These are phyloP conservation scores for Cladosporium sp. DNA, from an alignment of 2,329 filamentous ascomycete genomes.

Conservation along the genomic window DNA sequence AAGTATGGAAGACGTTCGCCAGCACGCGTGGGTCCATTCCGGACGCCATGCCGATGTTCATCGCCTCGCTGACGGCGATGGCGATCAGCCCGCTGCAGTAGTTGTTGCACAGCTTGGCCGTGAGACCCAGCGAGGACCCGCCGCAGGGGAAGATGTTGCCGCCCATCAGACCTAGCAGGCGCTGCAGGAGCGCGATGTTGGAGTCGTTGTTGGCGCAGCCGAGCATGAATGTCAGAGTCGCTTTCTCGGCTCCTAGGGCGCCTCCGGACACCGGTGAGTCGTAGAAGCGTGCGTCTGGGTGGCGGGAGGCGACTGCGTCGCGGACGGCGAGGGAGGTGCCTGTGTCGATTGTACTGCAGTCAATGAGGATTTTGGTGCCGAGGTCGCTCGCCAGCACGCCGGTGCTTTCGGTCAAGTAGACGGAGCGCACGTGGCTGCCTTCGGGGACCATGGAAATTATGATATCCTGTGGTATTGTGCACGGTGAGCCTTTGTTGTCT, in stretches of 20 bases:
- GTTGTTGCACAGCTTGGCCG: conserved; percentile 59
- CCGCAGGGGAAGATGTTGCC: conserved; percentile 53
- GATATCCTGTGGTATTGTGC: conserved; percentile 36
- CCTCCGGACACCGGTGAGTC: conserved; percentile 53
- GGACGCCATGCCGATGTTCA: conserved; percentile 57
- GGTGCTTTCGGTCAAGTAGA: conserved; percentile 44
- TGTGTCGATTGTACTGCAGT: conserved; percentile 55
- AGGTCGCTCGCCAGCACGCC: conserved; percentile 42
- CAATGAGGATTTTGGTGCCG: conserved; percentile 46
- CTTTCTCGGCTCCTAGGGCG: conserved; percentile 49
- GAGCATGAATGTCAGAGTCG: conserved; percentile 54
- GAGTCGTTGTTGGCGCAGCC: conserved; percentile 45
- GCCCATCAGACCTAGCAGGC: conserved; percentile 50
- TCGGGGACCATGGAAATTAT: conserved; percentile 54
- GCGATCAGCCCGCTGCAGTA: conserved; percentile 57
- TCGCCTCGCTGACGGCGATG: conserved; percentile 55
- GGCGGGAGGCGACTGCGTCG: conserved; percentile 34
- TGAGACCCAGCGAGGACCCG: conserved; percentile 51
- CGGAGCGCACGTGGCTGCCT: conserved; percentile 47
- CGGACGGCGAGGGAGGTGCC: conserved; percentile 47
- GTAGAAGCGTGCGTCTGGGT: conserved; percentile 45
- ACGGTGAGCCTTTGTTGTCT: not conserved
- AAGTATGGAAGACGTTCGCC: conserved; percentile 48
- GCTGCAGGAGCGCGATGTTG: conserved; percentile 41
- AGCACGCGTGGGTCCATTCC: conserved; percentile 54